Conservation (phyloP, 2,329 filamentous ascomycete species). For the Talaromyces sp. region DNA sequence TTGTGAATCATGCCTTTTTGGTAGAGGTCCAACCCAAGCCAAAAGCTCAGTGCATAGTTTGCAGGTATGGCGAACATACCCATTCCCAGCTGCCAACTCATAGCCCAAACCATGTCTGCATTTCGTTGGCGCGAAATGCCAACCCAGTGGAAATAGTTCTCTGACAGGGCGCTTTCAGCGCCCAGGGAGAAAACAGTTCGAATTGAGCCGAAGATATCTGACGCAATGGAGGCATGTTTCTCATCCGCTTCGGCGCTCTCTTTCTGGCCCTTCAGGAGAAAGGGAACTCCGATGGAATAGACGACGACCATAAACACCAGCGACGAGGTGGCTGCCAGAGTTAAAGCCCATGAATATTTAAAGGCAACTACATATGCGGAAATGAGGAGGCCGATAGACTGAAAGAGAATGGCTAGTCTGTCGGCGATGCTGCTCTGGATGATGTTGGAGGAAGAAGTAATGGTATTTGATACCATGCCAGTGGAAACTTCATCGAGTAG, state of each 20-base stretch:
- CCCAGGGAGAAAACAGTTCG: conserved; percentile 43
- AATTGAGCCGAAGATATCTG: conserved; percentile 39
- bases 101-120: conserved; percentile 21
- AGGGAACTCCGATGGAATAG: conserved; percentile 28
- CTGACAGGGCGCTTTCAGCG: conserved; percentile 33
- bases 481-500: conserved; percentile 48
- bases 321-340: conserved; percentile 45
- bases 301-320: conserved; percentile 40
- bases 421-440: conserved; percentile 54
- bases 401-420: conserved; percentile 43
- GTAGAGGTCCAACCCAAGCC: conserved; percentile 33
- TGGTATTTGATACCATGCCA: conserved; percentile 48
- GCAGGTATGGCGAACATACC: conserved; percentile 34
- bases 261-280: conserved; percentile 29
- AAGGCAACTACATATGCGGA: conserved; percentile 51
- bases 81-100: conserved; percentile 29
- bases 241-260: conserved; percentile 34
- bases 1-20: conserved; percentile 28
- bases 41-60: conserved; percentile 34
- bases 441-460: conserved; percentile 50
- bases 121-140: conserved; percentile 32
- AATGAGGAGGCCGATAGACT: conserved; percentile 38
- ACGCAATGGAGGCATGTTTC: conserved; percentile 34
- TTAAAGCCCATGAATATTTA: conserved; percentile 49
- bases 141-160: conserved; percentile 34